Base-by-base conservation (phyloP, 805 yeast genomes). In the Candida suzukii region DNA sequence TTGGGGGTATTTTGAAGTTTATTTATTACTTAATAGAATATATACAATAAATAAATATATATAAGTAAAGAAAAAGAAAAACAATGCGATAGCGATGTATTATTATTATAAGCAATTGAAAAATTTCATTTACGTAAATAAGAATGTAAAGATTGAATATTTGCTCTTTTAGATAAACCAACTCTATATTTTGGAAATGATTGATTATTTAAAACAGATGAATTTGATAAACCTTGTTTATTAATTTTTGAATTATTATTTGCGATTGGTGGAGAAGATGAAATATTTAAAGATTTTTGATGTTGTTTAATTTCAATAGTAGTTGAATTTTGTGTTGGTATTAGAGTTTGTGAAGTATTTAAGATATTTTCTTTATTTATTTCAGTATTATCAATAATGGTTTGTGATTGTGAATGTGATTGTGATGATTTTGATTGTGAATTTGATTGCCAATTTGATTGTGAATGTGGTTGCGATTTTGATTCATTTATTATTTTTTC, bases 141-240 rank as follows among this genome's bases (percentile, higher is more conserved):
- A 22, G 40, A 28, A 19, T 38, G 40, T 12, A 38, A 20, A 3
- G 40, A 30, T 17, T 38, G 35, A 32, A 38, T 14, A n/a, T 38
- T 19, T 4, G 28, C 35, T 22, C 28, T 20, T 24, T 30, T 29
- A 3, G 40, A 38, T 12, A 38, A 22, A 14, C 40, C 40, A 4
- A 38, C 35, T n/a, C 40, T 24, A 20, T 38, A 38, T 32, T 30
- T 37, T 27, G 40, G 40, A 6, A 25, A 19, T 12, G 40, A 34
- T 18, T 7, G 26, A 19, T 14, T 33, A 14, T 26, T 26, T 8
- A 26, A n/a, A 4, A 26, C 8, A 4, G 29, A 26, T 26, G 29
- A 19, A 19, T n/a, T 31, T 4, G 35, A 20, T 11, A 31, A 17
- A 26, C 29, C 29, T 10, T 10, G 29, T 26, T 26, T 26, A 26